Percentiles rank a stretch among this genome's conserved stretches.
Evolutionary conservation across 164 flowering plant species (phyloP).

Genomic region (Saururus chinensis): DNA sequence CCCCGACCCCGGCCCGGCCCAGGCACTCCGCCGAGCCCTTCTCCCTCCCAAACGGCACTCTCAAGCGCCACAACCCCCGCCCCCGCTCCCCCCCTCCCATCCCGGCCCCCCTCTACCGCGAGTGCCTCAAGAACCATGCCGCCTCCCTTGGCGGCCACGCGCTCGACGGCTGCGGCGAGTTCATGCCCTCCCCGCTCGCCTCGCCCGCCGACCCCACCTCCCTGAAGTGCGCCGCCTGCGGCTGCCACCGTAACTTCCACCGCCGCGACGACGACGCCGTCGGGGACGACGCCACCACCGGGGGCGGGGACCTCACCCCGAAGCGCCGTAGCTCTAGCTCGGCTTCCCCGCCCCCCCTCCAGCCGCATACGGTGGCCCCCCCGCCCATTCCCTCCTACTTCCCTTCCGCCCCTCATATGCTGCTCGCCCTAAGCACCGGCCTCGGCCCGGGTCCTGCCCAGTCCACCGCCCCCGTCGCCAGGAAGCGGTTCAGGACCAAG

Average conservation of each 20-base stretch:
- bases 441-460: background rate
- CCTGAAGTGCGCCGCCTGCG: slow-evolving; percentile 53
- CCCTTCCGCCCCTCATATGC: slow-evolving; percentile 43
- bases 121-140: slow-evolving; percentile 50
- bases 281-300: background rate
- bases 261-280: slow-evolving; percentile 29
- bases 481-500: slow-evolving; percentile 64
- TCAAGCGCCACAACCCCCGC: slow-evolving; percentile 22
- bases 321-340: slow-evolving; percentile 15
- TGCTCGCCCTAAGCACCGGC: slow-evolving; percentile 38
- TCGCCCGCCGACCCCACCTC: slow-evolving; percentile 28
- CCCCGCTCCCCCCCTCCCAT: slow-evolving; percentile 5
- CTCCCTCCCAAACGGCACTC: slow-evolving; percentile 35
- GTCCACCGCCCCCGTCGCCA: slow-evolving; percentile 5
- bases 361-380: slow-evolving; percentile 20
- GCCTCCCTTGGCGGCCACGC: slow-evolving; percentile 45
- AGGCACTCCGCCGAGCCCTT: slow-evolving; percentile 5
- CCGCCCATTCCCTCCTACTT: slow-evolving; percentile 13
- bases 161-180: slow-evolving; percentile 53
- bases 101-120: slow-evolving; percentile 33
- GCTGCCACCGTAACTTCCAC: slow-evolving; percentile 64
- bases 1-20: background rate
- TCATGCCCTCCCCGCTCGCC: slow-evolving; percentile 38
- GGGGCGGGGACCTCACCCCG: background rate
- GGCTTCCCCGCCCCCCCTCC: slow-evolving; percentile 30